phyloP scores from a whole-genome alignment of 2,329 filamentous ascomycete genomes.

The Sclerotinia nivalis region DNA sequence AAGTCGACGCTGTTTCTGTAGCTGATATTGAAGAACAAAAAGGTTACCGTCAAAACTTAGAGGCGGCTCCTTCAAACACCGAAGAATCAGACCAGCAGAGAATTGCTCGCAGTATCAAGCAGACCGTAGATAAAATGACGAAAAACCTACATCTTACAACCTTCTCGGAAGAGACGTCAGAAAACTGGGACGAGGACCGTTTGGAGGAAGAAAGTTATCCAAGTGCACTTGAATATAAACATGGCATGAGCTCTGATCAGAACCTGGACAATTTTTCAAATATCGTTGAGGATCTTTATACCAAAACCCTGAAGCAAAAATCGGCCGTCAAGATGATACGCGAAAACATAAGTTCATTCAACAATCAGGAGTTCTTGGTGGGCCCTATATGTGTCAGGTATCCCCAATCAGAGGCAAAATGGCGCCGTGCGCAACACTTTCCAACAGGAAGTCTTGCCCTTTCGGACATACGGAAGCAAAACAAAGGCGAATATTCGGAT shows the following conservation, averaged over 20 bases:
- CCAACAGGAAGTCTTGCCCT: slow-evolving; percentile 29
- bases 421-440: slow-evolving; percentile 24
- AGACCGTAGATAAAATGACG: slow-evolving; percentile 33
- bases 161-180: slow-evolving; percentile 12
- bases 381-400: slow-evolving; percentile 27
- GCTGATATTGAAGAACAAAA: slow-evolving; percentile 21
- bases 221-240: neutral
- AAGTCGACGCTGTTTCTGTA: slow-evolving; percentile 10
- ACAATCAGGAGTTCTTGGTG: neutral
- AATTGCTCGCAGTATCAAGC: slow-evolving; percentile 29
- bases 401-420: slow-evolving; percentile 25
- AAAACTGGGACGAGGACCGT: neutral
- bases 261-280: neutral
- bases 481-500: slow-evolving; percentile 29
- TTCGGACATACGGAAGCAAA: slow-evolving; percentile 27
- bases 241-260: neutral
- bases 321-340: neutral
- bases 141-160: slow-evolving; percentile 28
- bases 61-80: neutral
- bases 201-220: neutral
- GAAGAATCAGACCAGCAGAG: slow-evolving; percentile 3
- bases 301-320: neutral
- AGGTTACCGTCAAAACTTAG: slow-evolving; percentile 18
- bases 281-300: neutral
- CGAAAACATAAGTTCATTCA: slow-evolving; percentile 16